Conservation (phyloP, 805 yeast species). For the Saccharomycopsis schoenii region DNA sequence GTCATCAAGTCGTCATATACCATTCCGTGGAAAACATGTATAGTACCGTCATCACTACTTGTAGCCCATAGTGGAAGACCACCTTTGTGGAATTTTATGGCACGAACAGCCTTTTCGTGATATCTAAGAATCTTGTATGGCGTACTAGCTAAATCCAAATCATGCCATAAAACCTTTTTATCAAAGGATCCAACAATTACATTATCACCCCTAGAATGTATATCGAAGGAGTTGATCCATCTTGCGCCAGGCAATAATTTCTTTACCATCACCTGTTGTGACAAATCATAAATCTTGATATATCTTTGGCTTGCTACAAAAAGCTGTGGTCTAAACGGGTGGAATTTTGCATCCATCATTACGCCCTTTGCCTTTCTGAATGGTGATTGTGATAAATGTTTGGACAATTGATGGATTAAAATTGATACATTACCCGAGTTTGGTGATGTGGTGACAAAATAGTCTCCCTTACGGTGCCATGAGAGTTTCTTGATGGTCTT, state of each 20-base stretch:
- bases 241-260: slow-evolving; percentile 91
- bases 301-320: slow-evolving; percentile 92
- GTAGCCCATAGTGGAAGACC: slow-evolving; percentile 85
- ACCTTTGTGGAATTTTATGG: slow-evolving; percentile 76
- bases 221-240: slow-evolving; percentile 84
- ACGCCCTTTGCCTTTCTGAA: slow-evolving; percentile 89
- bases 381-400: slow-evolving; percentile 92
- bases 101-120: slow-evolving; percentile 90
- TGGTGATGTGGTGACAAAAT: slow-evolving; percentile 94
- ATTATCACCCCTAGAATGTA: slow-evolving; percentile 95
- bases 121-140: slow-evolving; percentile 94
- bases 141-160: slow-evolving; percentile 74
- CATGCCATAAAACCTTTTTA: slow-evolving; percentile 95
- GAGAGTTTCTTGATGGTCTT: slow-evolving; percentile 68
- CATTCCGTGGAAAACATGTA: slow-evolving; percentile 93
- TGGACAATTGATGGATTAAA: slow-evolving; percentile 86
- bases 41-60: slow-evolving; percentile 87
- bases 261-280: slow-evolving; percentile 75
- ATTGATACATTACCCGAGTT: slow-evolving; percentile 83
- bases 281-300: slow-evolving; percentile 80
- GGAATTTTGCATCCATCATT: slow-evolving; percentile 93
- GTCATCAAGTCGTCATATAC: slow-evolving; percentile 94
- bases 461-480: slow-evolving; percentile 98
- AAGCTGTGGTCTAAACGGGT: slow-evolving; percentile 89
- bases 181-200: slow-evolving; percentile 88